Evolutionary conservation across 2,329 filamentous ascomycete species (phyloP).

Genomic region (Colletotrichum lindemuthianum): DNA sequence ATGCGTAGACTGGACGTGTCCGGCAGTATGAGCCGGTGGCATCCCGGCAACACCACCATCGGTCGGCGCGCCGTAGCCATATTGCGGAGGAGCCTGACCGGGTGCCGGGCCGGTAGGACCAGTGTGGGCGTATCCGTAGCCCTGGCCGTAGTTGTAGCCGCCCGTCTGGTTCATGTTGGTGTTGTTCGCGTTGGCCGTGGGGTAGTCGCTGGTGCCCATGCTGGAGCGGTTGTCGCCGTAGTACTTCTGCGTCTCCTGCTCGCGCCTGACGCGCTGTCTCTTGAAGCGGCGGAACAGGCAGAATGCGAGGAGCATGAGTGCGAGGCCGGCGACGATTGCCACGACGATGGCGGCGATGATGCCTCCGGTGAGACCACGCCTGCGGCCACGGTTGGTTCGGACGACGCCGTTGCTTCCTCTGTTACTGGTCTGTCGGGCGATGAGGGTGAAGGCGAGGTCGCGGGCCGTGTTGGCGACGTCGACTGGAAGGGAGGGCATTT

Average conservation of each 20-base stretch:
- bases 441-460: neutral
- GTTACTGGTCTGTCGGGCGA: neutral
- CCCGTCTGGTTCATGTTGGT: neutral
- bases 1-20: slow-evolving; percentile 19
- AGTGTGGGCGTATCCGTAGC: slow-evolving; percentile 27
- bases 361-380: slow-evolving; percentile 9
- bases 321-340: neutral
- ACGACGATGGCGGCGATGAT: slow-evolving; percentile 30
- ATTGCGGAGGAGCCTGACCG: neutral
- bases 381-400: neutral
- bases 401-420: neutral
- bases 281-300: slow-evolving; percentile 15
- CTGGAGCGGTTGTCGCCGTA: slow-evolving; percentile 28
- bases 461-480: neutral
- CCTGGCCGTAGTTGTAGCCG: slow-evolving; percentile 16
- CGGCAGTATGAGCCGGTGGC: slow-evolving; percentile 12
- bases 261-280: neutral
- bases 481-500: slow-evolving; percentile 23
- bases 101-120: neutral
- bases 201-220: slow-evolving; percentile 15
- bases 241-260: slow-evolving; percentile 31
- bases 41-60: slow-evolving; percentile 3
- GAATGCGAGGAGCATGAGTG: neutral
- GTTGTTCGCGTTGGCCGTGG: neutral
- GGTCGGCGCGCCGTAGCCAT: slow-evolving; percentile 15